Evolutionary conservation across 129 eudicot species (phyloP).

Genomic region (sunflower (Helianthus annuus)): HanXRQr2.0-SUNRISE NC_035442.2:43262853-43263352

Average conservation of each 20-base stretch:
- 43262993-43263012: slow-evolving; percentile 4
- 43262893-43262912: background rate
- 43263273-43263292: background rate
- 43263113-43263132: background rate
- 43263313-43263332: slow-evolving; percentile 6
- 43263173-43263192: slow-evolving; percentile 7
- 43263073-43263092: slow-evolving; percentile 8
- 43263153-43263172: background rate
- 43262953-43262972: background rate
- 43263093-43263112: no score
- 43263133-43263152: background rate
- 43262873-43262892: background rate
- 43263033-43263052: slow-evolving; percentile 1
- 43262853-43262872: background rate
- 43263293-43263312: background rate
- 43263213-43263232: slow-evolving; percentile 10
- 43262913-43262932: background rate
- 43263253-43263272: slow-evolving; percentile 5
- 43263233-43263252: background rate
- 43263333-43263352: background rate
- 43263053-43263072: slow-evolving; percentile 4
- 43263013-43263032: background rate
- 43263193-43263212: slow-evolving; percentile 2
- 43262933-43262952: background rate
- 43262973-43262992: background rate